Conservation (phyloP, 495 filamentous ascomycete species). For the Bacidia rubella region DNA sequence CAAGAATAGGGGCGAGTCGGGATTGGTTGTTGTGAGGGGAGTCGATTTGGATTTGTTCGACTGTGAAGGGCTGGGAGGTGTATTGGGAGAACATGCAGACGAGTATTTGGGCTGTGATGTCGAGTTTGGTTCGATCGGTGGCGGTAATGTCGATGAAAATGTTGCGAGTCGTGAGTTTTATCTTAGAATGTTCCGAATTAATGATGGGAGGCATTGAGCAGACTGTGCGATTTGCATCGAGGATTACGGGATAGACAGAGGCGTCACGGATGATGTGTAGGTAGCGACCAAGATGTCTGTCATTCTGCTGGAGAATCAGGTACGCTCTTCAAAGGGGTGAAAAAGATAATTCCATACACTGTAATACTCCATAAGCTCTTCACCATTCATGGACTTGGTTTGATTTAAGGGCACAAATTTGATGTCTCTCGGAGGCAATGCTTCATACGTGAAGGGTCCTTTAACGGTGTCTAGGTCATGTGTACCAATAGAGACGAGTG, state of each 20-base stretch:
- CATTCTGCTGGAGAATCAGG: conserved; percentile 39
- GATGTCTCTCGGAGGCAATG: conserved; percentile 81
- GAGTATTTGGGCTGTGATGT: conserved; percentile 88
- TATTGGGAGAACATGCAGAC: conserved; percentile 96
- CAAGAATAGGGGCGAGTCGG: conserved; percentile 64
- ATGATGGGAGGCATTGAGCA: conserved; percentile 96
- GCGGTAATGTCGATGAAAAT: conserved; percentile 96
- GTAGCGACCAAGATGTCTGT: conserved; percentile 67
- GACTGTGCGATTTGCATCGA: conserved; percentile 73
- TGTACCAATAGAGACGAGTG: conserved; percentile 89
- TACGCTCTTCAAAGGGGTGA: background rate
- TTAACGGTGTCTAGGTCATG: conserved; percentile 90
- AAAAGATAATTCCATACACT: conserved; percentile 36
- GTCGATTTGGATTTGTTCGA: conserved; percentile 83
- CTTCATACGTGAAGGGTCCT: conserved; percentile 95
- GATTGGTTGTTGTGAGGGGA: conserved; percentile 82
- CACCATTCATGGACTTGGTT: conserved; percentile 69
- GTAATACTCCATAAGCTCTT: conserved; percentile 88
- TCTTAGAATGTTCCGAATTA: conserved; percentile 94
- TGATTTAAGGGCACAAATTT: conserved; percentile 86
- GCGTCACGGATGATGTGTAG: conserved; percentile 89
- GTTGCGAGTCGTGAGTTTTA: conserved; percentile 75
- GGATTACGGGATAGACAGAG: conserved; percentile 92
- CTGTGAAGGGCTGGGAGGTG: conserved; percentile 73
- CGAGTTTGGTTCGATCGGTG: conserved; percentile 92